Evolutionary conservation across 2,329 filamentous ascomycete genomes (phyloP).

Genomic region (Purpureocillium takamizusanense): DNA sequence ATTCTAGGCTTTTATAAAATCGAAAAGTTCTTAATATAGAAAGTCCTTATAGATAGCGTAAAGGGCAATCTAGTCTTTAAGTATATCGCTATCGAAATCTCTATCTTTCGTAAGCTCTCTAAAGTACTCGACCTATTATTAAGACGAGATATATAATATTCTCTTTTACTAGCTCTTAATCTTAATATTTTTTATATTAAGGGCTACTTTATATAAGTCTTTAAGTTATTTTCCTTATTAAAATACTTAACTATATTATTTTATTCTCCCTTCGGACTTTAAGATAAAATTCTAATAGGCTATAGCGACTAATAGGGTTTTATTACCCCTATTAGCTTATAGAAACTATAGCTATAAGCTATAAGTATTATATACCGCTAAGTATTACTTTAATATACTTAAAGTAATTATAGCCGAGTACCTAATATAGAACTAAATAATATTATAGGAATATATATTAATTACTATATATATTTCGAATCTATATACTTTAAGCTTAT

Average conservation of each 20-base stretch:
- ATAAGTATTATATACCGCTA: constrained; percentile 1
- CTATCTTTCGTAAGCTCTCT: constrained; percentile 2
- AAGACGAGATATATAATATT: constrained; percentile 1
- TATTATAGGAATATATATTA: constrained; percentile 6
- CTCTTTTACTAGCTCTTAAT: constrained; percentile 3
- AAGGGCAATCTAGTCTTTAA: constrained; percentile 4
- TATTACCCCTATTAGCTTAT: constrained; percentile 1
- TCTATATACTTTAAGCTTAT: constrained; percentile 6
- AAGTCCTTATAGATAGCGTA: constrained; percentile 3
- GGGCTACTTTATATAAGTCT: constrained; percentile 1
- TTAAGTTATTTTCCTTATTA: constrained; percentile 1
- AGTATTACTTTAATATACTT: constrained; percentile 4
- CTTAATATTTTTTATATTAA: constrained; percentile 2
- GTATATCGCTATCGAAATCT: constrained; percentile 2
- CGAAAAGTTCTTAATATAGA: constrained; percentile 2
- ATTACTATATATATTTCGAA: constrained; percentile 6
- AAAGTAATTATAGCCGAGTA: constrained; percentile 3
- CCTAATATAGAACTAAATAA: constrained; percentile 5
- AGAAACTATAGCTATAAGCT: constrained; percentile 3
- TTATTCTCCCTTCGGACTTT: not conserved
- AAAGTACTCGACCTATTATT: constrained; percentile 1
- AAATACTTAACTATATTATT: constrained; percentile 1
- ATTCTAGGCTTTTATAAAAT: constrained; percentile 3
- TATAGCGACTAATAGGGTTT: too few relatives aligned
- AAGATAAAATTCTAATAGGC: constrained; percentile 3